Base-by-base conservation (phyloP, 2,329 filamentous ascomycete genomes). In the Chaetomiaceae sp. region DNA sequence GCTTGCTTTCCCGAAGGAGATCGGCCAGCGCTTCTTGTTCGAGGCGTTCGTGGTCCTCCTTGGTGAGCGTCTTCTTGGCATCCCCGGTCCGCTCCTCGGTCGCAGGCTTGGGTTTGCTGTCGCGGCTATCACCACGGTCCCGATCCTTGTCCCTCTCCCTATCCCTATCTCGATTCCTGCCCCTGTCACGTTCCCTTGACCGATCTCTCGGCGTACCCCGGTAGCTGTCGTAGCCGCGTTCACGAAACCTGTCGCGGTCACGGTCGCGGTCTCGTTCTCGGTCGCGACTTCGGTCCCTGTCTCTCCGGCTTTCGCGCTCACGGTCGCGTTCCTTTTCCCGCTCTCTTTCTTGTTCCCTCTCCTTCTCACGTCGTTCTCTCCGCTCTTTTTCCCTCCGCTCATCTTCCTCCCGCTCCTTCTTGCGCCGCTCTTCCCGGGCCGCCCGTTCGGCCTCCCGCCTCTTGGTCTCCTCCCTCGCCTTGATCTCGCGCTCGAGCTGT, bases 1-100 rank as follows among this genome's bases (percentile, higher is more conserved):
- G 73, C 47, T 74, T 79, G 64, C 78, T 82, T 59, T 82, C 79
- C n/a, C 79, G 72, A 12, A 83, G 64, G 13, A 83, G 70, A 53
- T 83, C 76, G 17, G 75, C 77, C 52, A 83, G 66, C 1, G 79
- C 79, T 57, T 81, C 77, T 58, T 76, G 73, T 58, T 83, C 79
- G 7, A 83, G 70, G 16, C 73, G 70, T 48, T 81, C 74, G 21
- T 77, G 73, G 34, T 83, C 78, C 56, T 82, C 79, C 53, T 80
- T 76, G 6, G 77, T 77, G 10, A 82, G 70, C 43, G 77, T 71
- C 60, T 80, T 75, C 63, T 78, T 77, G 35, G 72, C 62, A 37
- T 76, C 70, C 49, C 73, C 73, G 0, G 74, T 64, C 33, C 69
- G 67, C 19, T 68, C 66, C 14, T 58, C 60, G 30, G 55, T 56